Base-by-base conservation (phyloP, 2,329 filamentous ascomycete genomes). In the Cercospora zeae-maydis region DNA sequence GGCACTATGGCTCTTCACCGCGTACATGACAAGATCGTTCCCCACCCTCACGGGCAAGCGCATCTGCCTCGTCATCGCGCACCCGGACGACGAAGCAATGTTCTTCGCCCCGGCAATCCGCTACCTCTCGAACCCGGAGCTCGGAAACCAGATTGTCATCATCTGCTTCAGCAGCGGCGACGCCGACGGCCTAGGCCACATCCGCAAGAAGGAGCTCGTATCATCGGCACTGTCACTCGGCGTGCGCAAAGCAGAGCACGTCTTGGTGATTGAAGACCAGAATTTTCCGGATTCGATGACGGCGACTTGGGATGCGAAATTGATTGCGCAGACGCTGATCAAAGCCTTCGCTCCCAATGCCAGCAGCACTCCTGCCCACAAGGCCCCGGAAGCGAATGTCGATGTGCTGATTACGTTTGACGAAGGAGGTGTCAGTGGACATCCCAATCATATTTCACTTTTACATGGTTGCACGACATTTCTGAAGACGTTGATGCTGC, bases 31-130 rank as follows among this genome's bases (percentile, higher is more conserved):
- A 66, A 59, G 59, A 33, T 75, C 82, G 33, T 85, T 91, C 70
- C 90, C 91, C 3, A 84, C 80, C 49, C 80, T 97, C 66, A 82
- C 82, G 70, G 89, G 91, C 80, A 96, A 96, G 83, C 87, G 91
- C 73, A 92, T 99, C 74, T 90, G 91, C 75, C 84, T 99, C 59
- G 82, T 99, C 60, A 98, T 99, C 73, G 95, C 95, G 21, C 95
- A 99, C 79, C 95, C 95, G 0, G 95, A 99, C 78, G 95, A 99
- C 73, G 95, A 99, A 81, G 95, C 93, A 76, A 99, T 99, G 95
- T 99, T 99, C 83, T 99, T 99, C 78, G 87, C 92, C 66, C 95
- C 95, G 0, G 90, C 92, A 0, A 82, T 98, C 13, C 83, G 96
- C 70, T 87, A 90, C n/a, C 84, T 99, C 62, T 93, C 92, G 16